These are phyloP conservation scores for Dalbergia cochinchinensis DNA, from an alignment of 306 rosid genomes.

Conservation along the genomic window DNA sequence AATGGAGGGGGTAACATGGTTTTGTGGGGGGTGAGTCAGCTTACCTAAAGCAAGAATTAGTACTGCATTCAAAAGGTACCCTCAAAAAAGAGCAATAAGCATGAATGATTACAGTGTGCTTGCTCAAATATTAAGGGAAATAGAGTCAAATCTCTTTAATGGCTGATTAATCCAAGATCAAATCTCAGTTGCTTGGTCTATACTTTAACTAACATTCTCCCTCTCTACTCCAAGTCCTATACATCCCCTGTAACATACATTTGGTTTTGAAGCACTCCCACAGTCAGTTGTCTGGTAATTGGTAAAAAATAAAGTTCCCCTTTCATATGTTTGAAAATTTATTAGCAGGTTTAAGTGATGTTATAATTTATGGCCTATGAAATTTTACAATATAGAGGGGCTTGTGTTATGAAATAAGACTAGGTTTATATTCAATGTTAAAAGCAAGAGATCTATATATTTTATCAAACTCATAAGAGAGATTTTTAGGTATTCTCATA, in stretches of 20 bases:
- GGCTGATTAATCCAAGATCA: background rate
- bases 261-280: background rate
- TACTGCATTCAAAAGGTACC: background rate
- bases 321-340: background rate
- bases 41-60: background rate
- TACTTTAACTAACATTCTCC: background rate
- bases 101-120: background rate
- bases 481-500: background rate
- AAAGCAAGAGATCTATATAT: no score
- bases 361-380: background rate
- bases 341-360: background rate
- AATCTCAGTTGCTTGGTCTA: background rate
- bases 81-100: background rate
- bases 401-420: background rate
- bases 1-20: background rate
- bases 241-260: background rate
- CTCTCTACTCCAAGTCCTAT: background rate
- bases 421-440: no score
- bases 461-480: no score
- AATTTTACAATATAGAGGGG: background rate
- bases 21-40: background rate
- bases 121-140: constrained; percentile 8
- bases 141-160: background rate
- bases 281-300: background rate
- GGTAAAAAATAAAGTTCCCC: background rate